Conservation (phyloP, 345 rosid genomes). For the Hibiscus mutabilis region DNA sequence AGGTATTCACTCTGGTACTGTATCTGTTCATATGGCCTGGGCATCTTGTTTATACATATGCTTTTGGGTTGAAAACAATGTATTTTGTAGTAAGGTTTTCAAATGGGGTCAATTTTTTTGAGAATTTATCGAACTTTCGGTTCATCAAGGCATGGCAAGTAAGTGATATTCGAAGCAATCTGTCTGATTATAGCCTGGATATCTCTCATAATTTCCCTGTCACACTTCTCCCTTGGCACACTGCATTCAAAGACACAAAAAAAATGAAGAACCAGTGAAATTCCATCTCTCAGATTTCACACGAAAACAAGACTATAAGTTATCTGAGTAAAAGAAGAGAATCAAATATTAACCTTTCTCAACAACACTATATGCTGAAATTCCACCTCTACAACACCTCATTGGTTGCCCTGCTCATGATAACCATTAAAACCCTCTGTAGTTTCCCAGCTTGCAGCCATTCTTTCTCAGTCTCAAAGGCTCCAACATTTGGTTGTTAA, state of each 20-base stretch:
- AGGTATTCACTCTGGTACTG: neutral
- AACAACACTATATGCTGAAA: neutral
- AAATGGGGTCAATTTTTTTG: neutral
- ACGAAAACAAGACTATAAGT: neutral
- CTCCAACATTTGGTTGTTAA: no score
- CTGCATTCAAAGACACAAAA: slow-evolving; percentile 29
- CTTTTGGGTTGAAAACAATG: neutral
- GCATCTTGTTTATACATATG: slow-evolving; percentile 17
- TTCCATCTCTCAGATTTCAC: neutral
- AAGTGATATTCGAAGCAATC: slow-evolving; percentile 85
- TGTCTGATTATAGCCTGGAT: slow-evolving; percentile 91
- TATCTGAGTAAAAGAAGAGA: no score
- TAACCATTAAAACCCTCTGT: neutral
- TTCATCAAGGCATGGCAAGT: slow-evolving; percentile 93
- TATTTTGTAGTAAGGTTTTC: neutral
- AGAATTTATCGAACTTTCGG: neutral
- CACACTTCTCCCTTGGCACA: slow-evolving; percentile 72
- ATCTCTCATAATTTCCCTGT: slow-evolving; percentile 93
- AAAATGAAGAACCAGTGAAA: neutral
- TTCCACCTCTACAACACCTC: neutral
- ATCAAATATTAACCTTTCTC: neutral
- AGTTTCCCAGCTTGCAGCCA: neutral
- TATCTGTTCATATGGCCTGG: neutral
- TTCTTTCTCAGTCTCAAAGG: no score
- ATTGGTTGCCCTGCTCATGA: neutral